phyloP scores from a whole-genome alignment of 768 basidiomycete genomes.

The Boletus insuetus region DNA sequence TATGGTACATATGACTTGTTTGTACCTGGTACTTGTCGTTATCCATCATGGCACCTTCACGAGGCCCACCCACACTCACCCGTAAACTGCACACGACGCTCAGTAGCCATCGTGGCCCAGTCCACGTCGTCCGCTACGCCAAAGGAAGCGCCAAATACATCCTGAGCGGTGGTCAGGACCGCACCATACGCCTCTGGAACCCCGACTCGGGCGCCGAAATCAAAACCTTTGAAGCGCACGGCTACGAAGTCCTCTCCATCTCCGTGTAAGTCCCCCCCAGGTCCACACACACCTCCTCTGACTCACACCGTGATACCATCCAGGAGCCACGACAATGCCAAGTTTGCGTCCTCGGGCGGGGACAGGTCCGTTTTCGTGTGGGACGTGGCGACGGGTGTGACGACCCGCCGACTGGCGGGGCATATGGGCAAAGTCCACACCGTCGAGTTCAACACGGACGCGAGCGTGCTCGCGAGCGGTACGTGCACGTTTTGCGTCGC shows the following conservation, averaged over 20 bases:
- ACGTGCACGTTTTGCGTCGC: background rate
- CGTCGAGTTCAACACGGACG: slow-evolving; percentile 88
- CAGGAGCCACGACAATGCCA: slow-evolving; percentile 90
- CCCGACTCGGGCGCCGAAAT: slow-evolving; percentile 83
- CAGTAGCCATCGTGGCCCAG: slow-evolving; percentile 71
- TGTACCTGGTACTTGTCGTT: too few species aligned
- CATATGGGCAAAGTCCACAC: slow-evolving; percentile 89
- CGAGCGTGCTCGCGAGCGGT: slow-evolving; percentile 88
- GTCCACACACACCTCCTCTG: background rate
- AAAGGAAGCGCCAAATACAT: slow-evolving; percentile 86
- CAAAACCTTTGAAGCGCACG: slow-evolving; percentile 87
- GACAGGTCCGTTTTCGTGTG: slow-evolving; percentile 92
- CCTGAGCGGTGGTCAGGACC: slow-evolving; percentile 91
- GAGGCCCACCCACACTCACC: slow-evolving; percentile 51
- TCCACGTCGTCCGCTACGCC: slow-evolving; percentile 90
- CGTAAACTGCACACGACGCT: slow-evolving; percentile 65
- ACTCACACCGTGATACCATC: background rate
- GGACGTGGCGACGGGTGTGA: slow-evolving; percentile 89
- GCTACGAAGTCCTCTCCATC: slow-evolving; percentile 91
- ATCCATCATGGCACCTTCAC: slow-evolving; percentile 48
- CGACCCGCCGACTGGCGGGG: slow-evolving; percentile 78
- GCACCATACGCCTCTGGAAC: slow-evolving; percentile 90
- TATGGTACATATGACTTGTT: too few species aligned
- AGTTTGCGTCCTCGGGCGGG: slow-evolving; percentile 91
- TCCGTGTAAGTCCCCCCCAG: slow-evolving; percentile 61